A percentile compares a stretch with the other conserved stretches of the same genome.
phyloP scores from a whole-genome alignment of 192 early-diverging fungal species.

The Phlyctochytrium planicorne region DNA sequence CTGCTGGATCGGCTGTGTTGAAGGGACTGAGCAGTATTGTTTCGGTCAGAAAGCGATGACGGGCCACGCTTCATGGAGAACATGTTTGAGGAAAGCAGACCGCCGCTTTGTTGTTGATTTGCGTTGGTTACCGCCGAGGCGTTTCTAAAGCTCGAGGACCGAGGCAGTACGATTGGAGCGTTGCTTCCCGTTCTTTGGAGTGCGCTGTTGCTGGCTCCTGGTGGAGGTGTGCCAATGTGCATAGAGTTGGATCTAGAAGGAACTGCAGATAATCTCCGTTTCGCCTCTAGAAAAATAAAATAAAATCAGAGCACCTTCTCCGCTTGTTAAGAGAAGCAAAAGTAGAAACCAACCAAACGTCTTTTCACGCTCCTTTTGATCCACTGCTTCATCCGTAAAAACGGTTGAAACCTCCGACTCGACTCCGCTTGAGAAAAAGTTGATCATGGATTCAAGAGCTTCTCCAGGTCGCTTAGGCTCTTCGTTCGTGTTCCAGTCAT shows the following conservation, averaged over 20 bases:
- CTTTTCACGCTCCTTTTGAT: too few species aligned
- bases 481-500: not conserved
- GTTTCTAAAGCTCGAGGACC: conserved; percentile 1
- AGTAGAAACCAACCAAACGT: too few species aligned
- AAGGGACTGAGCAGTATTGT: too few species aligned
- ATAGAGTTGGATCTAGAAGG: too few species aligned
- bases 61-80: not conserved
- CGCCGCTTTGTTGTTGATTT: not conserved
- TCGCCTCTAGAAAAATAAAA: too few species aligned
- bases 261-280: too few species aligned
- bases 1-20: too few species aligned
- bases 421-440: not conserved
- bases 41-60: not conserved
- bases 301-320: too few species aligned
- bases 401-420: not conserved
- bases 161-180: not conserved
- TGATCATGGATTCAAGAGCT: not conserved
- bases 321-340: too few species aligned
- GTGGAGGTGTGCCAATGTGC: too few species aligned
- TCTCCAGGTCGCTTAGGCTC: not conserved
- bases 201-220: too few species aligned
- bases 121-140: not conserved
- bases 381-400: not conserved
- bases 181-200: too few species aligned
- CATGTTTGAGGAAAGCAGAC: not conserved